These are phyloP conservation scores for Neurospora crassa DNA, from an alignment of 2,329 filamentous ascomycete genomes.

Conservation along the genomic window DNA sequence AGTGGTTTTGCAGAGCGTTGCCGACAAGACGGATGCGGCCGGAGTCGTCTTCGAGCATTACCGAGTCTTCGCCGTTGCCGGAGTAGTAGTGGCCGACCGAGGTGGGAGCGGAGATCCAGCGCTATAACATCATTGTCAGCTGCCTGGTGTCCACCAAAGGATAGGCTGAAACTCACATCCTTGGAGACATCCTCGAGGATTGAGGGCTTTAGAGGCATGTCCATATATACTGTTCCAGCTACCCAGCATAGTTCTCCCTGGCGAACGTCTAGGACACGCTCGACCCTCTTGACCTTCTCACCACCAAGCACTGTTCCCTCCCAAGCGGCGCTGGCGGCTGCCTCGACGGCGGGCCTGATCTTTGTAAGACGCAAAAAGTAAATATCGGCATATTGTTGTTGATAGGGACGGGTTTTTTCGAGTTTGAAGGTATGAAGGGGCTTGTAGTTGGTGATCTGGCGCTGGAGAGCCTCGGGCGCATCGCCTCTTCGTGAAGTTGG, in stretches of 20 bases:
- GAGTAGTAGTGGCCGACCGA: conserved; percentile 68
- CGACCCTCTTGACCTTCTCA: conserved; percentile 64
- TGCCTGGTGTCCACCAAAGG: neutral
- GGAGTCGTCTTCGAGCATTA: conserved; percentile 93
- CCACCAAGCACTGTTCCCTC: conserved; percentile 66
- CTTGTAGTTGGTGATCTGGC: conserved; percentile 51
- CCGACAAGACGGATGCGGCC: conserved; percentile 77
- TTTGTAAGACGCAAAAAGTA: conserved; percentile 87
- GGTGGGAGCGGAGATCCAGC: conserved; percentile 80
- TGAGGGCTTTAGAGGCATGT: conserved; percentile 92
- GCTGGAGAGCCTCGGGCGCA: conserved; percentile 34
- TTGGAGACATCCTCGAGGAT: conserved; percentile 92
- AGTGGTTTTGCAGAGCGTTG: conserved; percentile 51
- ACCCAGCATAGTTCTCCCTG: conserved; percentile 97
- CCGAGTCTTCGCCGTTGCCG: conserved; percentile 48
- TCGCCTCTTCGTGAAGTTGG: conserved; percentile 20
- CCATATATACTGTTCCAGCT: conserved; percentile 89
- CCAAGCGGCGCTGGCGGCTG: conserved; percentile 68
- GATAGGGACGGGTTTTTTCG: conserved; percentile 63
- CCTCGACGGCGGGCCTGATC: conserved; percentile 75
- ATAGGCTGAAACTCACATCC: conserved; percentile 49
- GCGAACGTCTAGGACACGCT: conserved; percentile 87
- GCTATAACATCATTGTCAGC: conserved; percentile 36
- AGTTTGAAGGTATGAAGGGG: conserved; percentile 68
- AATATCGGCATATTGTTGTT: conserved; percentile 95